These are phyloP conservation scores for Moniliella sp. DNA, from an alignment of 1,284 basidiomycete species.

Conservation along the genomic window DNA sequence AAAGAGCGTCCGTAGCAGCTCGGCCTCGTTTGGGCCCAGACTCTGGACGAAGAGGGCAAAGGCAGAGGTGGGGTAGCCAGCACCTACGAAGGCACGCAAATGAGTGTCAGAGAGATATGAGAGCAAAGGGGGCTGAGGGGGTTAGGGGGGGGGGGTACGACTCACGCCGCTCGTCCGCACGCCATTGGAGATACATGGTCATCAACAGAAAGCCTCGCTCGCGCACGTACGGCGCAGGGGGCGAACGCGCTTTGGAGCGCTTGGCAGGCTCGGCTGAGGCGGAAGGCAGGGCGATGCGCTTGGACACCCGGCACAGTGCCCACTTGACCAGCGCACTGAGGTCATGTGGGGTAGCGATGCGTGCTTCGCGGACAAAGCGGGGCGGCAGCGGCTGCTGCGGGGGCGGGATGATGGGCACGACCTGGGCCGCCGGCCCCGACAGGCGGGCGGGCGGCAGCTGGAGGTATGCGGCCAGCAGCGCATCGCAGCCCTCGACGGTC, in stretches of 20 bases:
- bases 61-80: conserved; percentile 8
- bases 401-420: conserved; percentile 1
- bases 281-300: conserved; percentile 20
- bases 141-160: background rate
- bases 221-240: no score
- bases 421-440: background rate
- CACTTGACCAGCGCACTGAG: conserved; percentile 30
- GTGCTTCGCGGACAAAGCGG: conserved; percentile 14
- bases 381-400: background rate
- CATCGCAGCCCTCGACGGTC: conserved; percentile 10
- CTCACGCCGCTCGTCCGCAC: conserved; percentile 15
- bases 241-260: no score
- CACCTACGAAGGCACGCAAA: background rate
- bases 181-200: conserved; percentile 21
- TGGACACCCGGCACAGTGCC: conserved; percentile 24
- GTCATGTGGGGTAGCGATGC: conserved; percentile 23
- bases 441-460: background rate
- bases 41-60: conserved; percentile 10
- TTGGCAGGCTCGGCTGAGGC: conserved; percentile 8
- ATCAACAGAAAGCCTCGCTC: conserved; percentile 28
- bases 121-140: background rate
- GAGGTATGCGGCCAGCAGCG: conserved; percentile 12
- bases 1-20: conserved; percentile 19
- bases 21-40: conserved; percentile 8
- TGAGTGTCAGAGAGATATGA: background rate